Evolutionary conservation across 805 yeast genomes (phyloP), one percentile per base, ranked within the genome.

Genomic region (Yarrowia sp.): DNA sequence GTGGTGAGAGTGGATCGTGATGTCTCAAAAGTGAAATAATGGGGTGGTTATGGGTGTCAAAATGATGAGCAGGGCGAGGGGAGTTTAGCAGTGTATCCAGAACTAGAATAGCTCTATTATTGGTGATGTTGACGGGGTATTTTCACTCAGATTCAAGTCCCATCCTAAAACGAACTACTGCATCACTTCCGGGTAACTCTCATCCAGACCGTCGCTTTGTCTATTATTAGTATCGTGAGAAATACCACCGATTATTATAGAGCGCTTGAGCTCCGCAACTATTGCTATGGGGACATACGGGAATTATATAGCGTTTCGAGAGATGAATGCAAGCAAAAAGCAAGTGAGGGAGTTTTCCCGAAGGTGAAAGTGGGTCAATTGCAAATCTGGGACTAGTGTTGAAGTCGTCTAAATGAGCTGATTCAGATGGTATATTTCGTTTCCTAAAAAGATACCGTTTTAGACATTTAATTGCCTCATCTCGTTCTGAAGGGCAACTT

Each of bases 161-260:
- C 8, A 10, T 46, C 50, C 50, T 22, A 19, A 48, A 26, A 48
- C 52, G 36, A 48, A 14, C 52, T 26, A 8, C 15, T 50, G 56
- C 56, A 50, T 35, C 40, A 11, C 56, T 22, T 10, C 56, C 56
- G 56, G 56, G 56, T 50, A 50, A 50, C 56, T 36, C 32, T 26
- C 32, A 26, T 26, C 32, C 32, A 26, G 32, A 26, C 32, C 32
- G n/a, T 32, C n/a, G 35, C 15, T 22, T 22, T 46, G 43, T 41
- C 15, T 15, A 41, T 42, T 42, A n/a, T 8, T n/a, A 46, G 15
- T 10, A 9, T 15, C 16, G n/a, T 26, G 32, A 46, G 35, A 46
- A 46, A 46, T 45, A 45, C 48, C 7, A 4, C 48, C 26, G 48
- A 16, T 46, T 46, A 46, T 22, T 46, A 46, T 46, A 15, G 12